These are phyloP conservation scores for Fusarium fujikuroi DNA, from an alignment of 2,329 filamentous ascomycete species.

Conservation along the genomic window DNA sequence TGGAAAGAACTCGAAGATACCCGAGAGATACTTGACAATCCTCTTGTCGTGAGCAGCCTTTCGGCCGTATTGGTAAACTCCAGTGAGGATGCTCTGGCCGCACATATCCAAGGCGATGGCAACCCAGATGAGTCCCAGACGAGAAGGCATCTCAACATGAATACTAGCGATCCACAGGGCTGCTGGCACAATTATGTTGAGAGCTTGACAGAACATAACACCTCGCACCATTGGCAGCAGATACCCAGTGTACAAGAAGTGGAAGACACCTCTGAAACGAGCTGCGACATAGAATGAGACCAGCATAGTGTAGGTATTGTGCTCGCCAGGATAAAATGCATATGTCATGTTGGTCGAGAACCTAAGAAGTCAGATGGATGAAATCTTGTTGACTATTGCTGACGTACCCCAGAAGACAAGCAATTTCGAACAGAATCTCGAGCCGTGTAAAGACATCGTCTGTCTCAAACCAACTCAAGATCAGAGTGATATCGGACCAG, in stretches of 20 bases:
- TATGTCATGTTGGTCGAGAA: constrained; percentile 72
- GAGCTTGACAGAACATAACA: constrained; percentile 62
- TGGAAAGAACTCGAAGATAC: constrained; percentile 67
- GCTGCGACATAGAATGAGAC: constrained; percentile 70
- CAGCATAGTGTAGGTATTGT: constrained; percentile 66
- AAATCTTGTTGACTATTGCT: background rate
- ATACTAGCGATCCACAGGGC: constrained; percentile 70
- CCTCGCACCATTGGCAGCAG: constrained; percentile 67
- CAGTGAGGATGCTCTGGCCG: constrained; percentile 56
- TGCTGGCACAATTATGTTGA: constrained; percentile 58
- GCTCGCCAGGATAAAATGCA: constrained; percentile 58
- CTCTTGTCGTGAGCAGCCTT: constrained; percentile 27
- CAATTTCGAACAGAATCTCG: constrained; percentile 69
- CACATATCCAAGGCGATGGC: constrained; percentile 66
- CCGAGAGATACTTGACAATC: constrained; percentile 44
- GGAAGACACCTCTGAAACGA: constrained; percentile 62
- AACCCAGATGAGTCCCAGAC: constrained; percentile 65
- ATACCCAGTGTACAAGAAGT: constrained; percentile 57
- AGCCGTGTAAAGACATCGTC: constrained; percentile 69
- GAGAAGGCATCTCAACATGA: constrained; percentile 64
- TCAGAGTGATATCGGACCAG: constrained; percentile 67
- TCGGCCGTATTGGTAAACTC: constrained; percentile 49
- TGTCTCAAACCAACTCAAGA: constrained; percentile 71
- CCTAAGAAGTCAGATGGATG: constrained; percentile 35
- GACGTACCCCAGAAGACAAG: constrained; percentile 65